These are phyloP conservation scores for Podospora pseudocomata DNA, from an alignment of 495 filamentous ascomycete genomes.

Conservation along the genomic window DNA sequence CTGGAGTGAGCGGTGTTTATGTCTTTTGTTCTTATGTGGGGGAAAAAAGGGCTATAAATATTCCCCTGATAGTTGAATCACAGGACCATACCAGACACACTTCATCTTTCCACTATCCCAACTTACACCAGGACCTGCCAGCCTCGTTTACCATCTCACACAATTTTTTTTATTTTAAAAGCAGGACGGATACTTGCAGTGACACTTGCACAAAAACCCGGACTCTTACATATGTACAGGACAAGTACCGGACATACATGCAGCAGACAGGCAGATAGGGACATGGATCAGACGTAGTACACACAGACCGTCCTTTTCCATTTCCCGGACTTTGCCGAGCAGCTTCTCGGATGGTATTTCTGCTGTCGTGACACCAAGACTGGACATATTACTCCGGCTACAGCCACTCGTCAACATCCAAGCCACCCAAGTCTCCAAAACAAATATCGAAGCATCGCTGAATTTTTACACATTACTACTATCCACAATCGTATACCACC, in stretches of 20 bases:
- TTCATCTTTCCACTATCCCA: no score
- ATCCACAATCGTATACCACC: neutral
- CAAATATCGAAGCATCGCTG: neutral
- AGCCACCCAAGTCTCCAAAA: neutral
- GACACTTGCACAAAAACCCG: no score
- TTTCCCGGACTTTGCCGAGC: neutral
- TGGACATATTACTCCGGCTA: neutral
- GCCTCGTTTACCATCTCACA: neutral
- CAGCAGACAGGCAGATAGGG: neutral
- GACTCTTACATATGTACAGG: neutral
- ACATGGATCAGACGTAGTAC: neutral
- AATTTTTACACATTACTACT: neutral
- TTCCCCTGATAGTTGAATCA: no score
- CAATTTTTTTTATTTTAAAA: neutral
- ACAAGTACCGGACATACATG: neutral
- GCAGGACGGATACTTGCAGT: neutral
- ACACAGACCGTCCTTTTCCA: neutral
- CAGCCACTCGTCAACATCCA: neutral
- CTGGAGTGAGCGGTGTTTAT: no score
- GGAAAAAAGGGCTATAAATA: no score
- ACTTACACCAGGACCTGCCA: neutral
- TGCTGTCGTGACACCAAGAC: neutral
- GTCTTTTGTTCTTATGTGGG: no score
- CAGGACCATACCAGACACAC: no score
- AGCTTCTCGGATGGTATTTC: neutral